phyloP scores from a whole-genome alignment of 129 eudicot genomes.

The Flaveria sonorensis region DNA sequence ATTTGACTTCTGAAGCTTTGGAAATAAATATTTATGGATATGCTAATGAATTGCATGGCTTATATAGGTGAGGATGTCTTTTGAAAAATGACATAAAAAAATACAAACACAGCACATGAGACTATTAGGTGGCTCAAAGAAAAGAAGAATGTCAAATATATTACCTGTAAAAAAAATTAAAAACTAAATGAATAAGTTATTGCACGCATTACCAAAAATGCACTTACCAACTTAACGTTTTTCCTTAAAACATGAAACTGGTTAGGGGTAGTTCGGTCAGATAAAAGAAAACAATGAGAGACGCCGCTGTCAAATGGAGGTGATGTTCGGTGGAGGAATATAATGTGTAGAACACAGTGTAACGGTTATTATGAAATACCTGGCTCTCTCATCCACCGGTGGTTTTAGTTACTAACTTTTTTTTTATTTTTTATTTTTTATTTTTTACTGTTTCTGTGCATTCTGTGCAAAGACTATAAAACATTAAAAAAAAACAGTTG shows the following conservation, averaged over 20 bases:
- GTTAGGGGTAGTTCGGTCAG: too few species aligned
- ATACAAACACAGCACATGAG: slow-evolving; percentile 24
- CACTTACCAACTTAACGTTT: not conserved
- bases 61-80: slow-evolving; percentile 25
- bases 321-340: not conserved
- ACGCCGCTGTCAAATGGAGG: not conserved
- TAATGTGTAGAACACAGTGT: not conserved
- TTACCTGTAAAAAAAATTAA: slow-evolving; percentile 18
- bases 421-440: too few species aligned
- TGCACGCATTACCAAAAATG: slow-evolving; percentile 10
- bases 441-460: too few species aligned
- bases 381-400: too few species aligned
- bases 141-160: slow-evolving; percentile 30
- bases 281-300: not conserved
- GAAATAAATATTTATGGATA: not conserved
- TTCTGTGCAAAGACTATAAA: too few species aligned
- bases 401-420: too few species aligned
- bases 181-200: too few species aligned
- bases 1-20: not conserved
- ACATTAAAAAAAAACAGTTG: too few species aligned
- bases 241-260: not conserved
- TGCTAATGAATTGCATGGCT: slow-evolving; percentile 9
- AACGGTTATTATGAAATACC: not conserved
- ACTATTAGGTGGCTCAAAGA: slow-evolving; percentile 21
- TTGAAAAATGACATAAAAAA: not conserved